Conservation (phyloP, 352 stramenopile species). For the Phytophthora ramorum region DNA sequence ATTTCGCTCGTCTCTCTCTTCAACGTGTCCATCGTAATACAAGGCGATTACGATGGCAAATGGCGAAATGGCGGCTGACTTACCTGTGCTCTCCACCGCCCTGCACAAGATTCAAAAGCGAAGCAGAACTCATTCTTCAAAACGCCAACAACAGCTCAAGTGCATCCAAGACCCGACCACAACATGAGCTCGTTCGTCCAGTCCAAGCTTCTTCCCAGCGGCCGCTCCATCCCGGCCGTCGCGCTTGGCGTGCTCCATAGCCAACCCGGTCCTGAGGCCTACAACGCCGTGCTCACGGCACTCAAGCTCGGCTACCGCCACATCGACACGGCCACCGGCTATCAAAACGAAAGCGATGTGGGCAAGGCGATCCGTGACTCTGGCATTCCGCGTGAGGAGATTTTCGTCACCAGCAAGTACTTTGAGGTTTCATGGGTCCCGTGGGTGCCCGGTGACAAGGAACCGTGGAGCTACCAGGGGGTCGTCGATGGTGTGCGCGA, state of each 20-base stretch:
- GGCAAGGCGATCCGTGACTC: conserved; percentile 75
- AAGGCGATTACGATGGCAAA: conserved; percentile 1
- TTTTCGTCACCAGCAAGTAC: conserved; percentile 92
- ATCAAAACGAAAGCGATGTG: conserved; percentile 90
- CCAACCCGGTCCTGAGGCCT: conserved; percentile 43
- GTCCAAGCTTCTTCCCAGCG: conserved; percentile 49
- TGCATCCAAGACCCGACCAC: neutral
- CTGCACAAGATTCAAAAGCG: neutral
- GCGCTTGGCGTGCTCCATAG: conserved; percentile 61
- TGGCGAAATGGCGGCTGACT: too few species aligned
- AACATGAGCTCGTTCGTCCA: conserved; percentile 30
- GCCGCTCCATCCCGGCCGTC: conserved; percentile 50
- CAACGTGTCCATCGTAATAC: too few species aligned
- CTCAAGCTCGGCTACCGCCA: conserved; percentile 85
- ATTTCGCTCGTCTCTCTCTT: too few species aligned
- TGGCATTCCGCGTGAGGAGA: conserved; percentile 67
- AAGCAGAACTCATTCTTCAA: conserved; percentile 14
- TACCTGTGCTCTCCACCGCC: neutral
- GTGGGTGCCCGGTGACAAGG: neutral
- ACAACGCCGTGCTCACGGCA: conserved; percentile 55
- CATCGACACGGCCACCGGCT: conserved; percentile 89
- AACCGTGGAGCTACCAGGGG: conserved; percentile 74
- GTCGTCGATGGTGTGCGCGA: conserved; percentile 57
- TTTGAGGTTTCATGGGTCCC: conserved; percentile 20
- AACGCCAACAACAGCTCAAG: conserved; percentile 8